These are phyloP conservation scores for Hypsizygus marmoreus DNA, from an alignment of 768 basidiomycete genomes.

Conservation along the genomic window DNA sequence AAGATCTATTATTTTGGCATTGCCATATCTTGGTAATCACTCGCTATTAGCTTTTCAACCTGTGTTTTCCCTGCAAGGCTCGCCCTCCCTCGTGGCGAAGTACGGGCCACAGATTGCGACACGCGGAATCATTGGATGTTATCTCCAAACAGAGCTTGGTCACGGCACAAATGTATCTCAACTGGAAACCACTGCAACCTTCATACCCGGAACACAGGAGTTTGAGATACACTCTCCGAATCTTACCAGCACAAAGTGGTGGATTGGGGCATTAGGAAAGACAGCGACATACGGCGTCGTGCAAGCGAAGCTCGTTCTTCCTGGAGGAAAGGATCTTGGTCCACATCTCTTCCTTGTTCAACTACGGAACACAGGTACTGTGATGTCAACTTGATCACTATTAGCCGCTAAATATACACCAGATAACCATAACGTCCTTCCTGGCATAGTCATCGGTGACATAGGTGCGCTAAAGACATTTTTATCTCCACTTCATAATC, in stretches of 20 bases:
- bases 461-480: constrained; percentile 47
- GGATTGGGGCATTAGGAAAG: constrained; percentile 74
- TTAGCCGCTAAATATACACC: neutral
- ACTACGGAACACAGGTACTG: constrained; percentile 59
- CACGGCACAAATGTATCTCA: constrained; percentile 73
- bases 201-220: constrained; percentile 61
- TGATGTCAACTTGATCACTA: neutral
- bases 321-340: constrained; percentile 59
- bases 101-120: constrained; percentile 51
- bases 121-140: constrained; percentile 69
- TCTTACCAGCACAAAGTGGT: constrained; percentile 79
- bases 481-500: neutral
- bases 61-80: constrained; percentile 64
- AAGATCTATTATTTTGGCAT: constrained; percentile 9
- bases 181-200: constrained; percentile 79
- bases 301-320: constrained; percentile 72
- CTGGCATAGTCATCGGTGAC: constrained; percentile 68
- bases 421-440: constrained; percentile 63
- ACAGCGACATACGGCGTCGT: constrained; percentile 76
- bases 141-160: constrained; percentile 77
- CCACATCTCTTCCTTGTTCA: constrained; percentile 80
- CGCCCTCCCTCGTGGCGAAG: constrained; percentile 50
- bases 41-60: constrained; percentile 58
- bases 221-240: constrained; percentile 80
- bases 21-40: constrained; percentile 13